A percentile compares a stretch with the other conserved stretches of the same genome.
Conservation (phyloP, 441 rosid genomes). For the Raphanus hybrid region DNA sequence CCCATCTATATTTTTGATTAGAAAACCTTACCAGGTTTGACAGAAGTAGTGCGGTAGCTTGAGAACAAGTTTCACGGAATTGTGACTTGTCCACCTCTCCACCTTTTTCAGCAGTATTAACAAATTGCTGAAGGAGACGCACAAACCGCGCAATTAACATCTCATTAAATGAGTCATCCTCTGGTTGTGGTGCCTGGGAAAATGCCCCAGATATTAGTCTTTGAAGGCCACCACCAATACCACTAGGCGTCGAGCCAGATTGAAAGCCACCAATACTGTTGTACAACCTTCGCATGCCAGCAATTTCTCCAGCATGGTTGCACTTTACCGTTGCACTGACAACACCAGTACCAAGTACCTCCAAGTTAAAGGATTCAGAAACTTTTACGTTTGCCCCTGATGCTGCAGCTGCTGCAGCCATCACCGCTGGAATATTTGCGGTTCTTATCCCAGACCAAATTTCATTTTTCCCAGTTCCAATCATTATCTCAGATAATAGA, state of each 20-base stretch:
- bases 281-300: slow-evolving; percentile 98
- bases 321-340: slow-evolving; percentile 98
- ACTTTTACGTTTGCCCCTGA: slow-evolving; percentile 91
- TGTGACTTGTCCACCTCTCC: slow-evolving; percentile 85
- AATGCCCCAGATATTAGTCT: slow-evolving; percentile 92
- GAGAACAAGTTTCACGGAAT: slow-evolving; percentile 93
- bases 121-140: slow-evolving; percentile 93
- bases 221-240: slow-evolving; percentile 81
- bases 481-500: slow-evolving; percentile 91
- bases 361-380: slow-evolving; percentile 88
- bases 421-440: slow-evolving; percentile 97
- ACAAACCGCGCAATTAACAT: slow-evolving; percentile 83
- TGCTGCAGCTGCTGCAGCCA: slow-evolving; percentile 99
- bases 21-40: slow-evolving; percentile 80
- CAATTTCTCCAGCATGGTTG: slow-evolving; percentile 98
- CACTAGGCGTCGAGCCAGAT: slow-evolving; percentile 57
- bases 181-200: slow-evolving; percentile 71
- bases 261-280: slow-evolving; percentile 97
- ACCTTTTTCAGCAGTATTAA: slow-evolving; percentile 85
- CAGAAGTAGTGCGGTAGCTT: slow-evolving; percentile 91
- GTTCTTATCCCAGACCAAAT: slow-evolving; percentile 86
- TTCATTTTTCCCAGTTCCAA: slow-evolving; percentile 93
- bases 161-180: slow-evolving; percentile 90
- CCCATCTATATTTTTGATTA: slow-evolving; percentile 6
- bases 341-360: slow-evolving; percentile 94